Evolutionary conservation across 148 eudicot genomes (phyloP), one percentile per base, ranked within the genome.

Genomic region (Chenopodium formosanum): DNA sequence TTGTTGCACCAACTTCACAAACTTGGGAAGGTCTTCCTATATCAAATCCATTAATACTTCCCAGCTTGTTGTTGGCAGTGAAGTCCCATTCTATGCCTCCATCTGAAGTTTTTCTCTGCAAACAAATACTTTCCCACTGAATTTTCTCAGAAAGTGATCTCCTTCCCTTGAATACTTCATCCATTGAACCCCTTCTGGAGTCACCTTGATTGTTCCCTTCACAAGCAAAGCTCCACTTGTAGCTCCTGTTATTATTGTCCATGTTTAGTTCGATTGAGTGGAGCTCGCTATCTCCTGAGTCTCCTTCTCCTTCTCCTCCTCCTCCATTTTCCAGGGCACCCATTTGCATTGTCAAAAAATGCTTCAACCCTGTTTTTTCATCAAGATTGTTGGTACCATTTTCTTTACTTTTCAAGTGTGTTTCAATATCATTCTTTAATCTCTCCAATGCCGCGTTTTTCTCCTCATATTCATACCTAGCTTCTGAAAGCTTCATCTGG

Each of bases 401-500:
- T 29, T 86, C 90, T 80, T 74, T 77, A 27, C 75, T 75, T 75
- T 82, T 85, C 78, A 90, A 80, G 63, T 85, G 85, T 29, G 78
- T 81, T 76, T 92, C 93, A 13, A 95, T 88, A 72, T 95, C 94
- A 32, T 20, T 89, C 82, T 87, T 92, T 78, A 93, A 73, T 83
- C 85, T 89, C 77, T 95, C 93, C 32, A 93, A 83, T 25, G 89
- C 91, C 40, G 88, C 93, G 74, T 89, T 90, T 80, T 95, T 95
- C 88, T 95, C 97, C 86, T 95, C 97, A 68, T 87, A 95, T 73
- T 95, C 90, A 37, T 93, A 87, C 82, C 82, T 90, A 56, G 98
- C 98, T 31, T 95, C 98, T 14, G 86, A 79, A 29, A 95, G 91
- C 88, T 95, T 95, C 98, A 95, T 95, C 80, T 95, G 98, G 47